Percentiles rank a stretch among this genome's conserved stretches.
These are phyloP conservation scores for Fusarium napiforme DNA, from an alignment of 2,329 filamentous ascomycete genomes.

Conservation along the genomic window DNA sequence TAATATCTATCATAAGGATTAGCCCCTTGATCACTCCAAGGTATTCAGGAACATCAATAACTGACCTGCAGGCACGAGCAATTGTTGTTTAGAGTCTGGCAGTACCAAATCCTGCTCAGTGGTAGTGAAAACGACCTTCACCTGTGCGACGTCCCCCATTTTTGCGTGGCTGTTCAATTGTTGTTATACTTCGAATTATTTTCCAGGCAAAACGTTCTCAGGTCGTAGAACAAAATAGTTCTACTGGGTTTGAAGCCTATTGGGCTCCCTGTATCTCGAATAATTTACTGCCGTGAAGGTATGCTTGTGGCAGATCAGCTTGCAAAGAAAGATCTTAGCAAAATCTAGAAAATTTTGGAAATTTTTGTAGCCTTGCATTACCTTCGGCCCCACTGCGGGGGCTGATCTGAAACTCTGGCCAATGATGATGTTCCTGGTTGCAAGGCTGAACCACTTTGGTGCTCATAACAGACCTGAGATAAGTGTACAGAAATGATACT, in stretches of 20 bases:
- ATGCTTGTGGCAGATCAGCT: slow-evolving; percentile 11
- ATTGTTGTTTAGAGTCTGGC: slow-evolving; percentile 69
- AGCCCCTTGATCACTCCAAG: not conserved
- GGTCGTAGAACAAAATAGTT: not conserved
- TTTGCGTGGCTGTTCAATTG: slow-evolving; percentile 10
- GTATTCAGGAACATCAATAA: not conserved
- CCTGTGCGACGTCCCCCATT: slow-evolving; percentile 62
- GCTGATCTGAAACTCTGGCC: not conserved
- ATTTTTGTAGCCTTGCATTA: slow-evolving; percentile 43
- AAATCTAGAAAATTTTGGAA: slow-evolving; percentile 44
- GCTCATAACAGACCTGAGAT: not conserved
- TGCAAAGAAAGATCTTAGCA: slow-evolving; percentile 32
- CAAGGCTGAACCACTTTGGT: slow-evolving; percentile 38
- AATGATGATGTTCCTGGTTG: not conserved
- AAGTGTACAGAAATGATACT: not conserved
- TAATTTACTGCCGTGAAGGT: slow-evolving; percentile 4
- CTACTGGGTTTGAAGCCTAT: slow-evolving; percentile 17
- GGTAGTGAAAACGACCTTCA: slow-evolving; percentile 76
- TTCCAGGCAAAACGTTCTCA: not conserved
- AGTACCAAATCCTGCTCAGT: slow-evolving; percentile 70
- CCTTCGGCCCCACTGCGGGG: slow-evolving; percentile 39
- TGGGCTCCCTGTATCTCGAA: slow-evolving; percentile 31
- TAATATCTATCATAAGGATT: slow-evolving; percentile 62
- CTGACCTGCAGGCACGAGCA: slow-evolving; percentile 70
- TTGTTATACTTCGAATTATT: not conserved